These are phyloP conservation scores for Termitomyces eurrhizus DNA, from an alignment of 768 basidiomycete species.

Conservation along the genomic window DNA sequence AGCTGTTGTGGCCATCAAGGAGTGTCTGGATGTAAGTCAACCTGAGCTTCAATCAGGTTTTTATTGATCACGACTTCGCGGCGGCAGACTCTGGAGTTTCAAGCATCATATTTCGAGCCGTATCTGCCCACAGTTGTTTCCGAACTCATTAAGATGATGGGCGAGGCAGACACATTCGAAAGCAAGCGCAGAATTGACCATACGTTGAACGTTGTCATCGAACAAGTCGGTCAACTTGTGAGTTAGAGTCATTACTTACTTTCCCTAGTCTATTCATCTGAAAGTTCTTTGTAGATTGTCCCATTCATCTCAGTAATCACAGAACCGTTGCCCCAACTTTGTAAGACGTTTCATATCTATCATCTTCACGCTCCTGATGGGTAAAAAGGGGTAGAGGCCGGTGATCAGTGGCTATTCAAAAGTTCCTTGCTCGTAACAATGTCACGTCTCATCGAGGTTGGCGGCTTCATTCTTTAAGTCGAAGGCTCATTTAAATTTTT, in stretches of 20 bases:
- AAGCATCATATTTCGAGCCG: conserved; percentile 60
- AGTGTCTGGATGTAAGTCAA: conserved; percentile 77
- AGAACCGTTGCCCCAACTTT: conserved; percentile 64
- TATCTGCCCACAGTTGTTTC: conserved; percentile 57
- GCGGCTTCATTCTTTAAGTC: conserved; percentile 7
- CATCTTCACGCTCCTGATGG: conserved; percentile 3
- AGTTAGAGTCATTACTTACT: conserved; percentile 3
- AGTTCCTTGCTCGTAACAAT: conserved; percentile 65
- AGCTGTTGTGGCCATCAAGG: conserved; percentile 72
- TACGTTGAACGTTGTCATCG: conserved; percentile 67
- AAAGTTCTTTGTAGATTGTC: conserved; percentile 45
- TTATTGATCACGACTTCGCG: background rate
- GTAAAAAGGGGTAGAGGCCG: conserved; percentile 59
- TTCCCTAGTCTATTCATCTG: background rate
- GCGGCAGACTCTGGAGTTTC: conserved; percentile 59
- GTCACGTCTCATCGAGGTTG: conserved; percentile 65
- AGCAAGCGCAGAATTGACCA: conserved; percentile 71
- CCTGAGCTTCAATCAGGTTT: background rate
- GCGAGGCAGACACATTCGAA: conserved; percentile 72
- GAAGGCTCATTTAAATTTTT: background rate
- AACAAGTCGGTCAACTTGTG: conserved; percentile 44
- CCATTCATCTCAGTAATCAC: conserved; percentile 62
- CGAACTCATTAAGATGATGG: conserved; percentile 67
- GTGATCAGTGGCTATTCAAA: conserved; percentile 70
- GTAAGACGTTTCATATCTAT: conserved; percentile 37